phyloP scores from a whole-genome alignment of 305 asterid species.

The Fraxinus platypoda region DNA sequence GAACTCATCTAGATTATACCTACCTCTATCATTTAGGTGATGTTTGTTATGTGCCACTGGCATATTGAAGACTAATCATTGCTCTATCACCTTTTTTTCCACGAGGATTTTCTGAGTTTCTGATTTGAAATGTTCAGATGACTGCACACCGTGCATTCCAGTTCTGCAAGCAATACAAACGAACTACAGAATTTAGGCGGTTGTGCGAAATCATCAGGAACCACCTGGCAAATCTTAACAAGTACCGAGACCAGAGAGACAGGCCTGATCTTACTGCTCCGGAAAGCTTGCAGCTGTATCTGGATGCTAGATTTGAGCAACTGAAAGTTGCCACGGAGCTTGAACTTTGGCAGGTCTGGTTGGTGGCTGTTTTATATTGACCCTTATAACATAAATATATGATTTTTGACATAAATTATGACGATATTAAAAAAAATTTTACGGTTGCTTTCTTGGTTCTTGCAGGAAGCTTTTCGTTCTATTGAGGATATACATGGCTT shows the following conservation, averaged over 20 bases:
- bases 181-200: slow-evolving; percentile 90
- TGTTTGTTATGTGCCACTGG: not conserved
- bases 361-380: not conserved
- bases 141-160: slow-evolving; percentile 98
- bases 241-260: slow-evolving; percentile 92
- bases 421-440: slow-evolving; percentile 1
- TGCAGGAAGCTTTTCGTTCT: slow-evolving; percentile 92
- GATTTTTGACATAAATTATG: not conserved
- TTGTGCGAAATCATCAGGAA: slow-evolving; percentile 90
- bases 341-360: slow-evolving; percentile 89
- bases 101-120: slow-evolving; percentile 1
- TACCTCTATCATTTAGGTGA: not conserved
- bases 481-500: slow-evolving; percentile 88
- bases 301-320: slow-evolving; percentile 94
- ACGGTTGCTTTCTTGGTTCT: not conserved
- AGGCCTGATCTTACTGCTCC: slow-evolving; percentile 93
- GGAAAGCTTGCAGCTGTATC: slow-evolving; percentile 89
- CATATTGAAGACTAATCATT: not conserved
- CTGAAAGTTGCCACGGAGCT: slow-evolving; percentile 95
- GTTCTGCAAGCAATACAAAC: slow-evolving; percentile 95
- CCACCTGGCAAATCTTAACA: slow-evolving; percentile 95
- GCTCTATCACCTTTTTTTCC: not conserved
- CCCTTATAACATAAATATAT: not conserved
- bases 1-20: not conserved
- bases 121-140: slow-evolving; percentile 51